phyloP scores from a whole-genome alignment of 768 basidiomycete species.

The Russula sp. region DNA sequence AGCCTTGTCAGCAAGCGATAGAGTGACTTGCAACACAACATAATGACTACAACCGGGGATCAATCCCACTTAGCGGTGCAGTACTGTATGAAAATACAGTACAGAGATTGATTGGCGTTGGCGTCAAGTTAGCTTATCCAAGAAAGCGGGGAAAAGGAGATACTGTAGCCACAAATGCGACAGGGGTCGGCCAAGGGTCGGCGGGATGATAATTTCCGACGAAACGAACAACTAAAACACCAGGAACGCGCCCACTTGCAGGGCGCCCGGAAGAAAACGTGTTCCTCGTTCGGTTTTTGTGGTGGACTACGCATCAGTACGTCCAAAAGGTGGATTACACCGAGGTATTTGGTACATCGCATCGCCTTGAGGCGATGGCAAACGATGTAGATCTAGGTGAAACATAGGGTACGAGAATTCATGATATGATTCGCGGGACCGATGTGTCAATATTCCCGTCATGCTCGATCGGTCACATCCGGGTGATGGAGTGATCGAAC shows the following conservation, averaged over 20 bases:
- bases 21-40: not conserved
- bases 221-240: slow-evolving; percentile 8
- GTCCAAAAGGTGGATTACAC: not conserved
- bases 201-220: not conserved
- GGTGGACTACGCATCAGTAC: not conserved
- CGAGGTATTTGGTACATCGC: not conserved
- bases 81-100: no score
- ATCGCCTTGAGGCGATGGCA: not conserved
- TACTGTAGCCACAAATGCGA: not conserved
- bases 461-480: slow-evolving; percentile 1
- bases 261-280: not conserved
- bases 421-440: not conserved
- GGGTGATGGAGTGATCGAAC: slow-evolving; percentile 15
- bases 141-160: no score
- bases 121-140: no score
- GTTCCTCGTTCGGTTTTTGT: not conserved
- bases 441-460: no score
- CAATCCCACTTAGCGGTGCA: not conserved
- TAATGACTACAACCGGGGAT: not conserved
- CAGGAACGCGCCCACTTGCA: not conserved
- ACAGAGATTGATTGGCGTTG: no score
- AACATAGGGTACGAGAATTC: not conserved
- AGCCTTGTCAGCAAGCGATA: not conserved
- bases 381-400: not conserved
- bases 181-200: not conserved